Base-by-base conservation (phyloP, 768 basidiomycete species). In the Hemileccinum rubropunctum region DNA sequence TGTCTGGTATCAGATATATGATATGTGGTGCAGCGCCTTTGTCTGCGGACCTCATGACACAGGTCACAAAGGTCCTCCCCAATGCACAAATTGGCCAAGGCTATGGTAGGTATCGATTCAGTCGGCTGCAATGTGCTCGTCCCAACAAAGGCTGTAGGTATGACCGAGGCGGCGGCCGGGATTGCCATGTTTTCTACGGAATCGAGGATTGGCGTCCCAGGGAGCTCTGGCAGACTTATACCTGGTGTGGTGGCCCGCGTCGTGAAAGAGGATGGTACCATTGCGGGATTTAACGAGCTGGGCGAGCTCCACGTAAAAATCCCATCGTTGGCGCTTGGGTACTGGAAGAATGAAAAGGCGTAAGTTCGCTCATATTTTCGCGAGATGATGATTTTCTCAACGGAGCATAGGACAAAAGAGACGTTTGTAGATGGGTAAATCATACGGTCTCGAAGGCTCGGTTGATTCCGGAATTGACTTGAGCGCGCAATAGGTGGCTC, bases 41-140 rank as follows among this genome's bases (percentile, higher is more conserved):
- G 17, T 80, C 80, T 5, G 76, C 76, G 12, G 81, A 83, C 39
- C 70, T 85, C 11, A 72, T 80, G 66, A 47, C 65, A 23, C 63
- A 71, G 48, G 33, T 83, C 37, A 58, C 67, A n/a, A 60, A 73
- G 42, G 50, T 82, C 9, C 60, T 84, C 14, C 82, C 83, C 1
- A 80, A 83, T 48, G 80, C 81, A 10, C 66, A 64, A n/a, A 78
- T 85, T 41, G 83, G 82, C 9, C 84, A 85, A 67, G 84, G 80
- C 47, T 85, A 81, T 63, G 83, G 82, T 79, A 21, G 3, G 67
- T 55, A 17, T 12, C 3, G 2, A 33, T 28, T 1, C 13, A 23
- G 13, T 35, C 44, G 5, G 12, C 20, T 4, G 26, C 18, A 14
- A 27, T n/a, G 21, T 12, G 28, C 26, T 35, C 10, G 17, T 28